Percentiles rank a stretch among this genome's conserved stretches.
Evolutionary conservation across 176 grass and related monocot genomes (phyloP).

Genomic region (Saccharum spontaneum): DNA sequence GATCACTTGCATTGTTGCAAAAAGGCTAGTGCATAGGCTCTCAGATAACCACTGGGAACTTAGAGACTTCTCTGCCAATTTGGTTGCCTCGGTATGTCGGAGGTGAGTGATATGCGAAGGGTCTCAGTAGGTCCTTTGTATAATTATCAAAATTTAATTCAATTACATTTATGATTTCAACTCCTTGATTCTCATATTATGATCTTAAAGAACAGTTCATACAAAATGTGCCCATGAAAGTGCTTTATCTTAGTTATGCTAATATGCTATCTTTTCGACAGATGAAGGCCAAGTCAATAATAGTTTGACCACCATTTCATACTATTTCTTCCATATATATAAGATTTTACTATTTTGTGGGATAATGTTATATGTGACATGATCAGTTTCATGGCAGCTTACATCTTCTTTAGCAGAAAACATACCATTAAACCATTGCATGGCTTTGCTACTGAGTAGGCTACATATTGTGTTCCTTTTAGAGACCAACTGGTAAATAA

Average conservation of each 20-base stretch:
- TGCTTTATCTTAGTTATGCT: neutral
- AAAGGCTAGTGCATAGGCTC: slow-evolving; percentile 76
- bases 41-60: slow-evolving; percentile 94
- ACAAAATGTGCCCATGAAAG: neutral
- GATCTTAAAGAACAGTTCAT: neutral
- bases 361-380: neutral
- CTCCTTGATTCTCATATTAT: neutral
- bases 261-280: neutral
- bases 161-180: neutral
- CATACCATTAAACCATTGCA: neutral
- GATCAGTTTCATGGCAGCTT: neutral
- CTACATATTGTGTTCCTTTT: neutral
- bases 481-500: neutral
- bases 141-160: neutral
- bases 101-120: slow-evolving; percentile 51
- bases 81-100: slow-evolving; percentile 80
- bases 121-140: neutral
- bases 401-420: slow-evolving; percentile 4
- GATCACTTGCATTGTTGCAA: slow-evolving; percentile 79
- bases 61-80: slow-evolving; percentile 83
- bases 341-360: neutral
- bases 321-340: neutral
- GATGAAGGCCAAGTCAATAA: neutral
- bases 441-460: neutral
- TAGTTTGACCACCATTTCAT: neutral